These are phyloP conservation scores for Petunia secreta DNA, from an alignment of 257 asterid genomes.

Conservation along the genomic window DNA sequence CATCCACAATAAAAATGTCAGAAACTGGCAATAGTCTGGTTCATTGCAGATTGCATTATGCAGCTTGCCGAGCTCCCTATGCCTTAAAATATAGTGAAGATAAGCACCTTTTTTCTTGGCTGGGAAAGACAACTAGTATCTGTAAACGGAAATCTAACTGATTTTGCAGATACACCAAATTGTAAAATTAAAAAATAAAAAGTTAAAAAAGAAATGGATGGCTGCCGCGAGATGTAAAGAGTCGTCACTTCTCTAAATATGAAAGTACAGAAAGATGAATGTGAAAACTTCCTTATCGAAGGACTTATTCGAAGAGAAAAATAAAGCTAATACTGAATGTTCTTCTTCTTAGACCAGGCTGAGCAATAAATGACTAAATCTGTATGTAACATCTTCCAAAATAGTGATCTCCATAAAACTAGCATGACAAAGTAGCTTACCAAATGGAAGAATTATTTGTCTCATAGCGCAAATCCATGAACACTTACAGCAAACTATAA, in stretches of 20 bases:
- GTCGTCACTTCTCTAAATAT: background rate
- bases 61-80: background rate
- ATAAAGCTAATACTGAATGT: background rate
- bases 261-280: background rate
- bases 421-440: conserved; percentile 3
- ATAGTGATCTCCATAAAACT: background rate
- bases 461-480: background rate
- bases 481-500: background rate
- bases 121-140: background rate
- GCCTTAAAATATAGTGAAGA: background rate
- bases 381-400: background rate
- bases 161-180: background rate
- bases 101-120: background rate
- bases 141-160: background rate
- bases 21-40: background rate
- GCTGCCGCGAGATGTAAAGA: background rate
- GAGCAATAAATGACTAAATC: background rate
- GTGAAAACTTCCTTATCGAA: background rate
- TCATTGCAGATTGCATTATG: background rate
- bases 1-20: background rate
- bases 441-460: background rate
- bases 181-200: background rate
- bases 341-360: background rate
- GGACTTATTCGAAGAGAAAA: background rate
- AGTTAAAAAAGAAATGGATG: background rate